Base-by-base conservation (phyloP, 2,329 filamentous ascomycete species). In the Colletotrichum sp. region DNA sequence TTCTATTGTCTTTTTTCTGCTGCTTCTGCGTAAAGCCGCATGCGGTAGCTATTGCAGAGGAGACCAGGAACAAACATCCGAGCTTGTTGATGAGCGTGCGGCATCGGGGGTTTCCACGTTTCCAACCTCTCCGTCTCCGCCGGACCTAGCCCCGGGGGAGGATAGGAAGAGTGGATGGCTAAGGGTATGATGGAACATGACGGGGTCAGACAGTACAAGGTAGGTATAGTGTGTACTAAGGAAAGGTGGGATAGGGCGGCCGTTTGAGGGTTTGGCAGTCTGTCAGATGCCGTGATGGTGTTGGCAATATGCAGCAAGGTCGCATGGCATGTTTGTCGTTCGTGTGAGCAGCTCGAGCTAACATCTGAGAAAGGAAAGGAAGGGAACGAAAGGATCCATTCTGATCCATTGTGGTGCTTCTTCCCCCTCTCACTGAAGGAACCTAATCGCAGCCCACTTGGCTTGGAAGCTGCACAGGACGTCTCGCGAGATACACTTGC, bases 81-180 rank as follows among this genome's bases (percentile, higher is more conserved):
- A 48, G 44, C 44, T 12, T 48, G 44, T 12, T 48, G 44, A 48
- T 52, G 44, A 52, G 44, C 44, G 72, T 63, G 62, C 68, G 63
- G 62, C 68, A 72, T 75, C 69, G 72, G 72, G 68, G 63, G 36
- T 9, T 62, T 34, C 30, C 68, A 67, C 48, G 62, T 66, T 55
- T 57, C 57, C 39, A 57, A 70, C 65, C 66, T 70, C 71, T 70
- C 71, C 36, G 72, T 67, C 30, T 39, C 55, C 26, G 62, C 68
- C 55, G 55, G 68, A 67, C 59, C 39, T 57, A 72, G 64, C 28
- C 55, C 68, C 68, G 72, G n/a, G 44, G 48, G 13, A 48, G 68
- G 60, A 57, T 32, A 57, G 36, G 55, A 55, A 62, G 36, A 26
- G 65, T 60, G 64, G 34, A 55, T 24, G 10, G 32, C 24, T 55